These are phyloP conservation scores for Didymella pomorum DNA, from an alignment of 2,329 filamentous ascomycete genomes.

Conservation along the genomic window DNA sequence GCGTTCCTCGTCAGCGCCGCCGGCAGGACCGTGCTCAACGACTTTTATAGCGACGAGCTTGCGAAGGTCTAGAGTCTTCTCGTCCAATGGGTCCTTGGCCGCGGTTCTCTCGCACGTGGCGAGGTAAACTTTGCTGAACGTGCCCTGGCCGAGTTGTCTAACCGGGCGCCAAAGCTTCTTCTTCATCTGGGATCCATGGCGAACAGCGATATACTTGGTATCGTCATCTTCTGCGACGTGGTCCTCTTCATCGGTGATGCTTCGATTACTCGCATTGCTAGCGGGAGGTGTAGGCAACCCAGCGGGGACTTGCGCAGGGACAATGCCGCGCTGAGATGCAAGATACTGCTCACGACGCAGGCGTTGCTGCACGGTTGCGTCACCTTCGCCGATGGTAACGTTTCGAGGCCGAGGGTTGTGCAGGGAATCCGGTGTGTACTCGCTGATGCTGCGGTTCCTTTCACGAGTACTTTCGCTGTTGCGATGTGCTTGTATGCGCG, in stretches of 20 bases:
- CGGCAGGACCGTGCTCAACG: slow-evolving; percentile 91
- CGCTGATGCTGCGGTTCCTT: slow-evolving; percentile 85
- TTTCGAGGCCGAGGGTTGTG: slow-evolving; percentile 73
- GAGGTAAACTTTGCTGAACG: slow-evolving; percentile 92
- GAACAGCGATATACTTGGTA: slow-evolving; percentile 56
- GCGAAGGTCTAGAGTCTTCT: slow-evolving; percentile 68
- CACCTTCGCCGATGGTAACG: slow-evolving; percentile 68
- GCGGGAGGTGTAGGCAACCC: slow-evolving; percentile 77
- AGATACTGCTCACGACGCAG: slow-evolving; percentile 82
- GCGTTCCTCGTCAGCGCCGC: slow-evolving; percentile 90
- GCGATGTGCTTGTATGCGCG: slow-evolving; percentile 40
- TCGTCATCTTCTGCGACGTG: slow-evolving; percentile 55
- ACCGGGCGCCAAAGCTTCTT: slow-evolving; percentile 84
- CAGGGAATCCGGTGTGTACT: slow-evolving; percentile 79
- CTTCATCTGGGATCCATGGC: slow-evolving; percentile 68
- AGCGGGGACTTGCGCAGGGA: slow-evolving; percentile 58
- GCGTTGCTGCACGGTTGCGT: slow-evolving; percentile 60
- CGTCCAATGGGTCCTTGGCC: slow-evolving; percentile 54
- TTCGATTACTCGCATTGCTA: slow-evolving; percentile 68
- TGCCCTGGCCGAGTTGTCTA: slow-evolving; percentile 85
- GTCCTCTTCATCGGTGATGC: slow-evolving; percentile 64
- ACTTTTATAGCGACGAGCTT: slow-evolving; percentile 94
- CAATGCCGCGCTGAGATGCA: slow-evolving; percentile 78
- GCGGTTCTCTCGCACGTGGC: slow-evolving; percentile 76
- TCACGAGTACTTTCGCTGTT: slow-evolving; percentile 58